Base-by-base conservation (phyloP, 2,329 filamentous ascomycete species). In the Fusarium nematophilum region DNA sequence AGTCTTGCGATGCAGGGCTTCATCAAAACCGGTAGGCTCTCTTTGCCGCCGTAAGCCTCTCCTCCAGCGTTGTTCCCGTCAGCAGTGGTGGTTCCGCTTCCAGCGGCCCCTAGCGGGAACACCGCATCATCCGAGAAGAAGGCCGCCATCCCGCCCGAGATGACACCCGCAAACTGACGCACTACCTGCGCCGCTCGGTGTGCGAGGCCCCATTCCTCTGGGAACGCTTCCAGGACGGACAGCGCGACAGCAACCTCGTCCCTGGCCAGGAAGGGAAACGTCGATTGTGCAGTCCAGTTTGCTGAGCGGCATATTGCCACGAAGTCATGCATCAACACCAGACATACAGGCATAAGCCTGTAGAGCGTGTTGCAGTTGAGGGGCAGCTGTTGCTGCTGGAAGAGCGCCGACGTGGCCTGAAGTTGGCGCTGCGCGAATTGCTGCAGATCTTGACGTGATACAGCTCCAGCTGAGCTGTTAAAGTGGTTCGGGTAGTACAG, bases 281-380 rank as follows among this genome's bases (percentile, higher is more conserved):
- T 52, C 15, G 55, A 62, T 2, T 27, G 23, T 27, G 40, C 3
- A n/a, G 30, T 36, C 45, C 31, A 48, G 33, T 46, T 36, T 46
- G 34, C 23, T 27, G 33, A 29, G 15, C 33, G 23, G 25, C 33
- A 39, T 31, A 31, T 25, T 13, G 34, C 33, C 21, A 38, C 33
- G 13, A 33, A 40, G 31, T 33, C 27, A 38, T 75, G 71, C 38
- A 76, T 59, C 7, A 76, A 57, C 7, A 77, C 62, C 9, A 75
- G 48, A 2, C 67, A 65, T 9, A 75, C 68, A 9, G 75, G 73
- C 8, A 76, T 65, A 1, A 75, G 63, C 1, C 76, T 72, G 47
- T 70, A 76, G 3, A 79, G 65, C 0, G 76, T 78, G 1, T 76
- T 65, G 33, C 70, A 70, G 57, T 79, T 78, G 2, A 79, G 64